phyloP scores from a whole-genome alignment of 805 yeast species.

The Brettanomyces anomalus region DNA sequence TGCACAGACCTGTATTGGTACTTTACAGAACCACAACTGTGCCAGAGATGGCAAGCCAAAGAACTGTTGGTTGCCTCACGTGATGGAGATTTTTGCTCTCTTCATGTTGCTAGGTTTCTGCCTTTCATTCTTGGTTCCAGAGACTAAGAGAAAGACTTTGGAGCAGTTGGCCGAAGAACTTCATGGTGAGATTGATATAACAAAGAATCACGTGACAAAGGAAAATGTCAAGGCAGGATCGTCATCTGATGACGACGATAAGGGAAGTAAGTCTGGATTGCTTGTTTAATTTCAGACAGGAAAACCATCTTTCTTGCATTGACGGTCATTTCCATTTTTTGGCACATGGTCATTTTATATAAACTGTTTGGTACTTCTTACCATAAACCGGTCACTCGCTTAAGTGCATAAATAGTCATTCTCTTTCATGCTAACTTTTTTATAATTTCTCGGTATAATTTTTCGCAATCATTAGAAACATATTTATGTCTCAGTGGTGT shows the following conservation, averaged over 20 bases:
- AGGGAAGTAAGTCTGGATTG: slow-evolving; percentile 9
- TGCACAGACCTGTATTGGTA: slow-evolving; percentile 84
- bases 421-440: no score
- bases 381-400: neutral
- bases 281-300: no score
- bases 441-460: no score
- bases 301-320: neutral
- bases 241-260: slow-evolving; percentile 15
- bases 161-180: slow-evolving; percentile 75
- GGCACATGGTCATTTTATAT: neutral
- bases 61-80: slow-evolving; percentile 83
- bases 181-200: slow-evolving; percentile 63
- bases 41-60: slow-evolving; percentile 35
- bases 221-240: slow-evolving; percentile 13
- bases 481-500: no score
- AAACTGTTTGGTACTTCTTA: neutral
- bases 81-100: slow-evolving; percentile 87
- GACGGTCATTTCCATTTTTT: neutral
- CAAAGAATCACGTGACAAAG: slow-evolving; percentile 11
- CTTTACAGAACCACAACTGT: slow-evolving; percentile 74
- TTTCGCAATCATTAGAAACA: no score
- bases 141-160: slow-evolving; percentile 84
- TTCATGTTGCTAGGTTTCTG: slow-evolving; percentile 79
- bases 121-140: slow-evolving; percentile 66
- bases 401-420: no score